Base-by-base conservation (phyloP, 345 rosid species). In the Pistacia atlantica region DNA sequence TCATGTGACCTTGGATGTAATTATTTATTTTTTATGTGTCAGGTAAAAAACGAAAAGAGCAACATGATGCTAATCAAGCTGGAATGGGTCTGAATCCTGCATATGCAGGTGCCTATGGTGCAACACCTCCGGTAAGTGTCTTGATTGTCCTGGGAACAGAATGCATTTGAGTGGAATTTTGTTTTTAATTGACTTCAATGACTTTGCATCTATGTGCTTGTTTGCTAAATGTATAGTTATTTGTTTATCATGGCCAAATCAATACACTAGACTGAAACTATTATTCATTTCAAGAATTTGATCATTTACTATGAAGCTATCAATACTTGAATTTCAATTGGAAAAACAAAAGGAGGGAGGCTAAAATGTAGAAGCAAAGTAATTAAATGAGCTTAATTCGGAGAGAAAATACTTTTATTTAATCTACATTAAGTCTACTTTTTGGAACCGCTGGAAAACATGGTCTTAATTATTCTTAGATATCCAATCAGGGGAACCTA, bases 41-140 rank as follows among this genome's bases (percentile, higher is more conserved):
- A 87, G 93, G 97, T 63, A 97, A 92, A 84, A 97, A 91, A 82
- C 89, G 81, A 80, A 97, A 88, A 81, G 98, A 97, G 70, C 99
- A 94, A 70, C 90, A 90, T 75, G 92, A 94, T 86, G 87, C 93
- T 77, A 80, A 88, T 78, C 97, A 86, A 76, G 81, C 79, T 65
- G 93, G 81, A 33, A 78, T 74, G 79, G 86, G 90, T 62, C 65
- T 81, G 78, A 89, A 87, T 79, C 87, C 98, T 72, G 89, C 89
- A 48, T 96, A 91, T 86, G 78, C 84, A 13, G 89, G 98, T 66
- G 87, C 80, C 71, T 96, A 90, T 69, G 97, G 97, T 74, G 80
- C 88, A 85, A 76, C 89, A 42, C 99, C 98, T 88, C 90, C 97
- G 80, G 99, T 97, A 80, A 87, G 97, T 76, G 45, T 51, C 58